A percentile compares a stretch with the other conserved stretches of the same genome.
Evolutionary conservation across 306 rosid genomes (phyloP).

Genomic region (Prunus kanzakura): DNA sequence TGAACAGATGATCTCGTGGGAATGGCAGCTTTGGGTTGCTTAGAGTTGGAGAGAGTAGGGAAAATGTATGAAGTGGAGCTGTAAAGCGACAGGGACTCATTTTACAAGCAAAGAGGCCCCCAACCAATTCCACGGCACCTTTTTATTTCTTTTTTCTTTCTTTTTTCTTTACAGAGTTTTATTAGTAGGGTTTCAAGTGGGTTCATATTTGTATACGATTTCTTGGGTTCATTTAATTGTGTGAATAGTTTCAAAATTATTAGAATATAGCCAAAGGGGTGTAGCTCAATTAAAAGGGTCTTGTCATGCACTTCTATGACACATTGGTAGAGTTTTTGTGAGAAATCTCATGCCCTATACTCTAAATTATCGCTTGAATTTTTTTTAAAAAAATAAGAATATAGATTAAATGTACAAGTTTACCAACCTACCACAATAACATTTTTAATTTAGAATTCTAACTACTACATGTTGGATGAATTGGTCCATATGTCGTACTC

Average conservation of each 20-base stretch:
- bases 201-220: too few species aligned
- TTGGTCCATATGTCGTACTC: neutral
- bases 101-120: slow-evolving; percentile 38
- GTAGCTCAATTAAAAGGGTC: too few species aligned
- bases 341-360: accelerated
- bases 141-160: neutral
- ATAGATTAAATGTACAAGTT: too few species aligned
- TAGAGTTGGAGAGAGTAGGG: slow-evolving; percentile 27
- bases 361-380: accelerated
- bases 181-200: too few species aligned
- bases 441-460: too few species aligned
- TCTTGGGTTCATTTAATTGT: neutral
- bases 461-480: neutral
- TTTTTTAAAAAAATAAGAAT: too few species aligned
- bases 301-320: too few species aligned
- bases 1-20: slow-evolving; percentile 34
- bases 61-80: slow-evolving; percentile 17
- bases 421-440: too few species aligned
- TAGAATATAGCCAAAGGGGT: too few species aligned
- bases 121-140: slow-evolving; percentile 14
- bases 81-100: slow-evolving; percentile 40
- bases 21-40: slow-evolving; percentile 77
- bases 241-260: too few species aligned
- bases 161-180: neutral
- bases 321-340: too few species aligned